Conservation (phyloP, 257 asterid species). For the Forsythia suspensa region DNA sequence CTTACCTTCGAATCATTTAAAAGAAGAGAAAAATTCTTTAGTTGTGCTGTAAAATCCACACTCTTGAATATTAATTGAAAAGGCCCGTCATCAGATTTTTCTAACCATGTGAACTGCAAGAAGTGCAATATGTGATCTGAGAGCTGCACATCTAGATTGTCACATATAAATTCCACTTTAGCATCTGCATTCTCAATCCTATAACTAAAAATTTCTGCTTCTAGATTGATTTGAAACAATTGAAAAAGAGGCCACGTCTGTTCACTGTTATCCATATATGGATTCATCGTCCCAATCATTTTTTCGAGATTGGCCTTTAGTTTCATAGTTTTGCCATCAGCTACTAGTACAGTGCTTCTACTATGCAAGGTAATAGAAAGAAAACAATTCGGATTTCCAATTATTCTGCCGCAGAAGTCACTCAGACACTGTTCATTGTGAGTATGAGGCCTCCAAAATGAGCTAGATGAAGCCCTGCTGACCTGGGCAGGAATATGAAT, state of each 20-base stretch:
- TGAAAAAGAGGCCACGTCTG: constrained; percentile 75
- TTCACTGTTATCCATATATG: constrained; percentile 37
- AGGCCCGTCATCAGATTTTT: constrained; percentile 49
- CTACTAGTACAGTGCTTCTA: constrained; percentile 50
- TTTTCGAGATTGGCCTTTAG: constrained; percentile 51
- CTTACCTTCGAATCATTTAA: constrained; percentile 83
- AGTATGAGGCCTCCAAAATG: constrained; percentile 36
- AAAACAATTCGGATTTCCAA: constrained; percentile 50
- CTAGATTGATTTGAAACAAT: constrained; percentile 60
- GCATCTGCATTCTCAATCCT: constrained; percentile 36
- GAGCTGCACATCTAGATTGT: constrained; percentile 65
- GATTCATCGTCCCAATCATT: constrained; percentile 54
- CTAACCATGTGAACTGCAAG: constrained; percentile 52
- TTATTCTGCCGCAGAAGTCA: constrained; percentile 33
- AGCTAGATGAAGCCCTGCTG: constrained; percentile 31
- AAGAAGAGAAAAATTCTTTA: constrained; percentile 67
- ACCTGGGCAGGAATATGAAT: constrained; percentile 65
- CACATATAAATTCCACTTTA: constrained; percentile 54
- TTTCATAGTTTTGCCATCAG: constrained; percentile 49
- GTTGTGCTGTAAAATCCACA: constrained; percentile 54
- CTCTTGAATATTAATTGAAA: constrained; percentile 40
- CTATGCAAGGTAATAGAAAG: constrained; percentile 55
- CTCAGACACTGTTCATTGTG: constrained; percentile 30
- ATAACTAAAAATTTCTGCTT: constrained; percentile 46
- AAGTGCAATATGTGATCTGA: constrained; percentile 63